Percentiles rank a stretch among this genome's conserved stretches.
Evolutionary conservation across 108 stramenopile species (phyloP).

Genomic region (Skeletonema menzelii): DNA sequence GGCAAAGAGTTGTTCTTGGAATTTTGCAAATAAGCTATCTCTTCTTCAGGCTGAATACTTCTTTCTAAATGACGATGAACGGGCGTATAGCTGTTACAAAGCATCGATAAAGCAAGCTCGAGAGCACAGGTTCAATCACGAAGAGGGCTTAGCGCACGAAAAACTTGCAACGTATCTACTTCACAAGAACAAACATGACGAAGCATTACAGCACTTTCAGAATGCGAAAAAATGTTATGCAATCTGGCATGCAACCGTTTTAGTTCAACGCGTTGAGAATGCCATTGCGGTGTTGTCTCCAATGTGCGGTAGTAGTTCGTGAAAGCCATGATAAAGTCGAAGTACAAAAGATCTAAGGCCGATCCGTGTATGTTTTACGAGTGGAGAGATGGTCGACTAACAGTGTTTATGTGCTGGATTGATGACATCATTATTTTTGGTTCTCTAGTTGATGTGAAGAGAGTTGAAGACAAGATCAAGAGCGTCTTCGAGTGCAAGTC

Average conservation of each 20-base stretch:
- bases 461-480: background rate
- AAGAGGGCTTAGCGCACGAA: slow-evolving; percentile 58
- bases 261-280: slow-evolving; percentile 39
- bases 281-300: slow-evolving; percentile 28
- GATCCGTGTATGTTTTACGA: background rate
- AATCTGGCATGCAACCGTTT: slow-evolving; percentile 50
- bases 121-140: slow-evolving; percentile 49
- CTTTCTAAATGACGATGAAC: slow-evolving; percentile 38
- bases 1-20: slow-evolving; percentile 44
- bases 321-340: no score
- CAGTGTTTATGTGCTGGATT: background rate
- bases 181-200: slow-evolving; percentile 16
- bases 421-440: background rate
- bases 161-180: slow-evolving; percentile 35
- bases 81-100: slow-evolving; percentile 35
- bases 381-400: background rate
- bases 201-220: slow-evolving; percentile 26
- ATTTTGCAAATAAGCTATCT: slow-evolving; percentile 48
- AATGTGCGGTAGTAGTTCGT: background rate
- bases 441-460: background rate
- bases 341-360: background rate
- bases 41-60: slow-evolving; percentile 55
- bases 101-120: slow-evolving; percentile 41
- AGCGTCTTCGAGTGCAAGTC: background rate
- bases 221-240: slow-evolving; percentile 46